These are phyloP conservation scores for Hortaea werneckii DNA, from an alignment of 2,329 filamentous ascomycete species.

Conservation along the genomic window DNA sequence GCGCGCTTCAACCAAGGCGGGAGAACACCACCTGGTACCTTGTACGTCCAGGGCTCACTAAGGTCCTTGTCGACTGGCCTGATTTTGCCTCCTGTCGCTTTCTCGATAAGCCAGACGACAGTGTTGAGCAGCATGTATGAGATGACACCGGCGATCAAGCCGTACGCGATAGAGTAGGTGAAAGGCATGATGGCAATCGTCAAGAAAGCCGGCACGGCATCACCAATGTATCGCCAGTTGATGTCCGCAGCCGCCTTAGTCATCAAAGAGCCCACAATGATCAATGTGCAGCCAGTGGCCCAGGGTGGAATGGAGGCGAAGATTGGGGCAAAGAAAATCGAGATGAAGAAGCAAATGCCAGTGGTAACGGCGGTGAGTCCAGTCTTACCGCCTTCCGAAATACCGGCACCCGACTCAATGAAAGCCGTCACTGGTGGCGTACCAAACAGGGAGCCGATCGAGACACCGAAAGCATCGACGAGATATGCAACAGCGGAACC, in stretches of 20 bases:
- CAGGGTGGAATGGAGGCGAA: conserved; percentile 72
- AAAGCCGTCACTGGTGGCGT: conserved; percentile 76
- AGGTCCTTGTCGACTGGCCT: conserved; percentile 64
- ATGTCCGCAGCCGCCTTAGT: conserved; percentile 66
- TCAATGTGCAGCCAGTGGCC: conserved; percentile 80
- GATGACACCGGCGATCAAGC: conserved; percentile 69
- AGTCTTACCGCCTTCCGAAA: conserved; percentile 76
- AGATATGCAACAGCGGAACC: conserved; percentile 74
- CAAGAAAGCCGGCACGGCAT: conserved; percentile 74
- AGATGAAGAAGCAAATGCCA: conserved; percentile 67
- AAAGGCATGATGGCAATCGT: conserved; percentile 82
- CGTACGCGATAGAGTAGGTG: conserved; percentile 80
- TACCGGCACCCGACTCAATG: conserved; percentile 81
- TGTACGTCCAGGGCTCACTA: conserved; percentile 74
- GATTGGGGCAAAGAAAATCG: neutral
- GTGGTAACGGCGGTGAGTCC: conserved; percentile 72
- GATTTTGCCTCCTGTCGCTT: conserved; percentile 56
- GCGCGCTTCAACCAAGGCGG: conserved; percentile 63
- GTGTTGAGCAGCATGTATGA: conserved; percentile 69
- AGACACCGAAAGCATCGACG: conserved; percentile 72
- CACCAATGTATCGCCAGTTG: conserved; percentile 80
- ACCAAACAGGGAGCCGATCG: conserved; percentile 69
- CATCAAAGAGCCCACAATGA: conserved; percentile 86
- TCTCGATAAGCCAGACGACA: conserved; percentile 57
- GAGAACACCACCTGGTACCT: conserved; percentile 61